A percentile compares a stretch with the other conserved stretches of the same genome.
Conservation (phyloP, 78 protist genomes). For the Polysphondylium violaceum region DNA sequence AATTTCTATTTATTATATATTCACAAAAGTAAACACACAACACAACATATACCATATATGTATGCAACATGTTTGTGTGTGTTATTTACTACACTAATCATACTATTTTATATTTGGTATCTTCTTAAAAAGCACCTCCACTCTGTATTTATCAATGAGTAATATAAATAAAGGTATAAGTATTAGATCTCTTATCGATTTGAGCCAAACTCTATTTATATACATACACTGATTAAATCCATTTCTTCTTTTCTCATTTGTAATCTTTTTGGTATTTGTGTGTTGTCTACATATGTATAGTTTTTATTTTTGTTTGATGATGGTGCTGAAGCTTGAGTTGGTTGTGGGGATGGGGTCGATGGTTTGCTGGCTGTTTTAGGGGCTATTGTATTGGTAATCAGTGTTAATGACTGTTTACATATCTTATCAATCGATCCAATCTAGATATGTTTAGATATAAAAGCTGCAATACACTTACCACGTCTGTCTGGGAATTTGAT, state of each 20-base stretch:
- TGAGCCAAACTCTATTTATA: not conserved
- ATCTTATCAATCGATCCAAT: not conserved
- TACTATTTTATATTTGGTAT: too few species aligned
- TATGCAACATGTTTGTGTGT: too few species aligned
- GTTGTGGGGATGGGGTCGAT: conserved; percentile 19
- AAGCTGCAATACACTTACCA: not conserved
- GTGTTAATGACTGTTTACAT: not conserved
- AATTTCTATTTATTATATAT: too few species aligned
- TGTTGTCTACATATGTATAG: conserved; percentile 13
- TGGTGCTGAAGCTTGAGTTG: not conserved
- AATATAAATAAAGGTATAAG: not conserved
- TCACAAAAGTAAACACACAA: too few species aligned
- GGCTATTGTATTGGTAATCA: not conserved
- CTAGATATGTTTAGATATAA: not conserved
- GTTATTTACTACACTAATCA: too few species aligned
- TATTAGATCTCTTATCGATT: not conserved
- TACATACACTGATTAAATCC: conserved; percentile 45
- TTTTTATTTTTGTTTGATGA: conserved; percentile 37
- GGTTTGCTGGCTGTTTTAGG: not conserved
- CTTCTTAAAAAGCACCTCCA: conserved; percentile 56
- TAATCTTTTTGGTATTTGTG: conserved; percentile 65
- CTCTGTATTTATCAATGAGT: conserved; percentile 1
- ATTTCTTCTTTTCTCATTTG: conserved; percentile 39
- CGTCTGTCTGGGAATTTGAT: conserved; percentile 72
- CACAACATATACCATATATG: too few species aligned